Evolutionary conservation across 2,329 filamentous ascomycete genomes (phyloP), one percentile per base, ranked within the genome.

Genomic region (Curvularia sp.): DNA sequence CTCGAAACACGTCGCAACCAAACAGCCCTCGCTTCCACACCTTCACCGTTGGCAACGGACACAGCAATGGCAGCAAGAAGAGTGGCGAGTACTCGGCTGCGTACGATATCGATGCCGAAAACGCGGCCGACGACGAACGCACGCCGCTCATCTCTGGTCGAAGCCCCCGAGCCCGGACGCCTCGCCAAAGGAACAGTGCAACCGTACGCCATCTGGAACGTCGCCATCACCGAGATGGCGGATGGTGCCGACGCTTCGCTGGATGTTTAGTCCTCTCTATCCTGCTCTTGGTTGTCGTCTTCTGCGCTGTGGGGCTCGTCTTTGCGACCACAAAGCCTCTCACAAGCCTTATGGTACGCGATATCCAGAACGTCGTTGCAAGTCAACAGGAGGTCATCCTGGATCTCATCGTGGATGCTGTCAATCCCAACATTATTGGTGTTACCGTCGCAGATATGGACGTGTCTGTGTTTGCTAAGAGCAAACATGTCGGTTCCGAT

Each of bases 301-400:
- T 92, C n/a, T 92, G 91, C 42, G 90, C 91, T 9, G 89, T 95
- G 38, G 91, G 90, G 22, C 95, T 98, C 76, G 88, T 97, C 78
- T 90, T 97, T 77, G 91, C 93, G 46, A 94, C 93, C 20, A 96
- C 93, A 30, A 93, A 96, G 72, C 91, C 93, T 6, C 85, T 99
- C 48, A 85, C 87, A 26, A 87, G 91, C 63, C 90, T 98, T 58
- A 83, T 89, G 63, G 86, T 98, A 44, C 82, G 89, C 55, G 88
- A 89, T 63, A 92, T 99, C 65, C 87, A 90, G 68, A 96, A 97
- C 66, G 92, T 99, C 24, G 85, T 98, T 49, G 93, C 93, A 2
- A 97, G 92, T 68, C 92, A 97, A 76, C 92, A 97, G 75, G 93
- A 98, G 75, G 85, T 99, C 42, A 97, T 99, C 87, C 86, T 98